Percentiles rank a stretch among this genome's conserved stretches.
Conservation (phyloP, 2,329 filamentous ascomycete genomes). For the Volutella citrinella region DNA sequence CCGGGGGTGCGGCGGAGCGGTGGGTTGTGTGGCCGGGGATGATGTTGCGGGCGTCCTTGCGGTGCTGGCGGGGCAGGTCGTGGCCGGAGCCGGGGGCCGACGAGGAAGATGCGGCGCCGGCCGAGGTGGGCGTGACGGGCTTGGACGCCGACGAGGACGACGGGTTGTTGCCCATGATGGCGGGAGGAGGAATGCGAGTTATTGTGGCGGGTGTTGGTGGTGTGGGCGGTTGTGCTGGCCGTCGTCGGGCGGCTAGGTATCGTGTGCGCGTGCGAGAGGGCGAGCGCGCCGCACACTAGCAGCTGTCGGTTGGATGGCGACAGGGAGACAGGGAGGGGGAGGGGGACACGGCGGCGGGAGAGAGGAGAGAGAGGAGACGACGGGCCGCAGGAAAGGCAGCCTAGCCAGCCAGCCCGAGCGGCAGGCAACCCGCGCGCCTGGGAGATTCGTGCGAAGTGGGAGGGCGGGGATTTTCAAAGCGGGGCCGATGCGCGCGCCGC, state of each 20-base stretch:
- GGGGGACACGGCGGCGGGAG: background rate
- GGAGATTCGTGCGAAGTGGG: too few species aligned
- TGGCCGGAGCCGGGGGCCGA: slow-evolving; percentile 24
- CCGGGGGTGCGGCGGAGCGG: slow-evolving; percentile 57
- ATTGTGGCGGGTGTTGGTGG: background rate
- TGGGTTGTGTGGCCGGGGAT: slow-evolving; percentile 54
- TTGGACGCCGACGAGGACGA: slow-evolving; percentile 37
- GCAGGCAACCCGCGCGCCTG: too few species aligned
- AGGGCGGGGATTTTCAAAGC: too few species aligned
- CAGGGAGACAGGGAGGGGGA: background rate
- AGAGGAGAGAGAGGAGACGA: background rate
- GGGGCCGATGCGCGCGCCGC: too few species aligned
- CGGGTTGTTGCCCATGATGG: slow-evolving; percentile 37
- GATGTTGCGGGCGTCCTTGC: slow-evolving; percentile 43
- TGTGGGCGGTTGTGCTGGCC: slow-evolving; percentile 2
- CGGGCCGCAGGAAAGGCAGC: too few species aligned
- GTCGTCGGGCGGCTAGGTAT: too few species aligned
- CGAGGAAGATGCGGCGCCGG: slow-evolving; percentile 12
- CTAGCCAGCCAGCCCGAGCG: too few species aligned
- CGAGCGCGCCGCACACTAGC: too few species aligned
- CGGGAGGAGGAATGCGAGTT: too few species aligned
- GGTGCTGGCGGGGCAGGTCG: slow-evolving; percentile 30
- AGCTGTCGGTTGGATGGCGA: background rate
- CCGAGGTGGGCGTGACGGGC: slow-evolving; percentile 30
- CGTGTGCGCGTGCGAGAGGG: too few species aligned